Evolutionary conservation across 2,329 filamentous ascomycete genomes (phyloP).

Genomic region (Emergomyces pasteurianus): DNA sequence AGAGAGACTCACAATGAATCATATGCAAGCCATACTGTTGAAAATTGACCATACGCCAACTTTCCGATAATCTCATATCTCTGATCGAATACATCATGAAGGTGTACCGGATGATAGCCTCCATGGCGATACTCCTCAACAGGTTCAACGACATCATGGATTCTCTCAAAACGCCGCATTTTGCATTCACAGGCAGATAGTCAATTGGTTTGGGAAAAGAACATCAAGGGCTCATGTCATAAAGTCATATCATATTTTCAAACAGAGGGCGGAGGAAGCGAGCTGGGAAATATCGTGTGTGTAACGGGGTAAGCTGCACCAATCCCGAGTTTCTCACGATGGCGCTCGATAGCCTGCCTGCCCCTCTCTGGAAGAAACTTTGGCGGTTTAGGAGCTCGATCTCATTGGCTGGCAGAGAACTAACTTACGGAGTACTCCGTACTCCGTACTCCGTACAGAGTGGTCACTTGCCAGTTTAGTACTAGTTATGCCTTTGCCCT

Average conservation of each 20-base stretch:
- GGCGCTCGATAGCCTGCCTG: too few species aligned
- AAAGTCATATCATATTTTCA: background rate
- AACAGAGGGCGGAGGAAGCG: background rate
- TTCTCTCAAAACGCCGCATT: slow-evolving; percentile 14
- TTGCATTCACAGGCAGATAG: slow-evolving; percentile 1
- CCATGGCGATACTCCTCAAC: slow-evolving; percentile 17
- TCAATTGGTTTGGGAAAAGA: too few species aligned
- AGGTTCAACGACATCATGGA: slow-evolving; percentile 14
- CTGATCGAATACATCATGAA: slow-evolving; percentile 13
- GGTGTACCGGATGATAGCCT: slow-evolving; percentile 18
- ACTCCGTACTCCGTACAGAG: too few species aligned
- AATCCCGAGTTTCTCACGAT: too few species aligned
- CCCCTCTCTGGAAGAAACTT: too few species aligned
- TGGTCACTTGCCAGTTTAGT: too few species aligned
- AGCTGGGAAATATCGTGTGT: too few species aligned
- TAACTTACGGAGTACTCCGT: too few species aligned
- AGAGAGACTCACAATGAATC: slow-evolving; percentile 8
- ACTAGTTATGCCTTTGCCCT: too few species aligned
- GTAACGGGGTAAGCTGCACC: too few species aligned
- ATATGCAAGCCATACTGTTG: slow-evolving; percentile 18
- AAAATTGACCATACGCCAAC: slow-evolving; percentile 12
- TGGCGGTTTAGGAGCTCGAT: too few species aligned
- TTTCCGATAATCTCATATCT: slow-evolving; percentile 14
- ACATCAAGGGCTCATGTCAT: background rate
- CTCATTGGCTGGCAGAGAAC: too few species aligned